Evolutionary conservation across 179 eudicot species (phyloP), one percentile per base, ranked within the genome.

Genomic region (Silene coronaria): DNA sequence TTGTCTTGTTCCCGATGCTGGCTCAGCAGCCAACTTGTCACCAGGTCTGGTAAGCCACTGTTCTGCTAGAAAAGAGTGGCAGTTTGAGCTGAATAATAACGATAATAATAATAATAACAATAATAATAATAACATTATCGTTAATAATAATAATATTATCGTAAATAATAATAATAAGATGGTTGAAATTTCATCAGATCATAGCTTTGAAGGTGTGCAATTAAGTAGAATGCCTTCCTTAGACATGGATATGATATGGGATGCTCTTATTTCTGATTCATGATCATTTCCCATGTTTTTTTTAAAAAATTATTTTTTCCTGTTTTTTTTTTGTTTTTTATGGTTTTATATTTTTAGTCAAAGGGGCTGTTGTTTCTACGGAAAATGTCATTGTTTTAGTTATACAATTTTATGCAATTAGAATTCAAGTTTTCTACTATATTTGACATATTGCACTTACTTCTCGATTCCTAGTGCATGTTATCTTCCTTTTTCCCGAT

Each of bases 231-330:
- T 94, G 89, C 98, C 98, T 68, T 94, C 98, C 62, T 86, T 94
- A 83, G 97, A 90, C 77, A 94, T 94, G 93, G 97, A 91, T 71
- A 84, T 86, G 82, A 91, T 90, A 19, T 93, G 98, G 97, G 93
- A 93, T 88, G 93, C 96, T 55, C 88, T 93, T 65, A 88, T 84
- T 42, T 83, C 93, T 78, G 91, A 91, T 84, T 76, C 86, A 70
- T 89, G 82, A 84, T 28, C 10, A 21, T 62, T 26, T 59, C 1
- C 17, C 30, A 5, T 26, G 2, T n/a, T 21, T 7, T 60, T 16
- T 13, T 3, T 2, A 14, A 22, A n/a, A n/a, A 68, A 8, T n/a
- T 0, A 0, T 22, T 42, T 11, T 26, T 36, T 23, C 27, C 53
- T 24, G 6, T 45, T 5, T 6, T 32, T 67, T 5, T 11, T 32